phyloP scores from a whole-genome alignment of 331 rosid genomes.

The Rhamnella rubrinervis region DNA sequence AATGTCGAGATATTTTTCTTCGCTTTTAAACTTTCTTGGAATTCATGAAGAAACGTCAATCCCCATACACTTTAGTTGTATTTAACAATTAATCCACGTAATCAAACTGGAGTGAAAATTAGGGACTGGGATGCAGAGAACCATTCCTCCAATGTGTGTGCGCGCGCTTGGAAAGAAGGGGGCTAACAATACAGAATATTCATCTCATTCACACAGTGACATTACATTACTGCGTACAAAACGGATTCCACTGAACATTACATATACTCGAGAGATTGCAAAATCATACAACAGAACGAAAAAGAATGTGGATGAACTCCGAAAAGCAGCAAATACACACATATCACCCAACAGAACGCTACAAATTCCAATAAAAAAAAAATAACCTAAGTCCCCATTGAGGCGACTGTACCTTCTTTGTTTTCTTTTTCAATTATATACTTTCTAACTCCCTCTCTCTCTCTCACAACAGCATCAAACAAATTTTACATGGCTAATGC shows the following conservation, averaged over 20 bases:
- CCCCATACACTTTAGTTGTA: too few relatives aligned
- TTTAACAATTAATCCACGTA: too few relatives aligned
- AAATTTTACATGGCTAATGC: slow-evolving; percentile 53
- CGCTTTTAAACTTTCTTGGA: too few relatives aligned
- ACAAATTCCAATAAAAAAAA: slow-evolving; percentile 39
- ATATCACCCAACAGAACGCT: slow-evolving; percentile 29
- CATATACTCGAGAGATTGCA: slow-evolving; percentile 28
- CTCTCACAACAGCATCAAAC: slow-evolving; percentile 35
- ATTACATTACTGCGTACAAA: slow-evolving; percentile 18
- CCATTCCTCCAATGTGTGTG: too few relatives aligned
- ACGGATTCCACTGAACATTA: slow-evolving; percentile 18
- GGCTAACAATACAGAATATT: neutral
- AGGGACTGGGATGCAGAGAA: too few relatives aligned
- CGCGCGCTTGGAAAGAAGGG: neutral
- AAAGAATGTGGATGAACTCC: slow-evolving; percentile 11
- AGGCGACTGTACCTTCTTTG: slow-evolving; percentile 7
- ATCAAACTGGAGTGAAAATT: too few relatives aligned
- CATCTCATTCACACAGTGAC: neutral
- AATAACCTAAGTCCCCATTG: slow-evolving; percentile 15
- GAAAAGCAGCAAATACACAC: slow-evolving; percentile 31
- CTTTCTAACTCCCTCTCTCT: slow-evolving; percentile 10
- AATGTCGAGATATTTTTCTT: too few relatives aligned
- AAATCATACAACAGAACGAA: slow-evolving; percentile 34
- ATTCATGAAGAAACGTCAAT: too few relatives aligned
- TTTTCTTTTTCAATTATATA: slow-evolving; percentile 19